A percentile compares a stretch with the other conserved stretches of the same genome.
Conservation (phyloP, 176 grass and related monocot genomes). For the Eragrostis curvula region DNA sequence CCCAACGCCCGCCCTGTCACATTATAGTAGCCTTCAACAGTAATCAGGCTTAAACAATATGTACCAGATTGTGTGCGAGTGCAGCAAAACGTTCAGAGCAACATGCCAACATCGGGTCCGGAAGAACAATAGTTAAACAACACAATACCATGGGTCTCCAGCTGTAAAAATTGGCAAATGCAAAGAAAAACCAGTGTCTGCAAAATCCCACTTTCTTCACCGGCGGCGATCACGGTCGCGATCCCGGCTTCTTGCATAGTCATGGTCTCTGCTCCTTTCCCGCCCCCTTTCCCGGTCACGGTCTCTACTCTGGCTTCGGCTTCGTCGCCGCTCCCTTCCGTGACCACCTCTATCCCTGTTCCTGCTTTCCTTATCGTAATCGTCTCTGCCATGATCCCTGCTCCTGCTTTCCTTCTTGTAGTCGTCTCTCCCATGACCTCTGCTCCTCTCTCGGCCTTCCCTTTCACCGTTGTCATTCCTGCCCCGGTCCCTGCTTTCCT, state of each 20-base stretch:
- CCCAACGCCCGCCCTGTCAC: neutral
- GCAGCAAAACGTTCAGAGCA: neutral
- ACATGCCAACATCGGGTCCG: neutral
- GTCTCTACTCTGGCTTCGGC: constrained; percentile 60
- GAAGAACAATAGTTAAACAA: neutral
- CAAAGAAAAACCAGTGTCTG: neutral
- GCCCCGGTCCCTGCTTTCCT: constrained; percentile 54
- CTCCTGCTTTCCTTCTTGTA: constrained; percentile 20
- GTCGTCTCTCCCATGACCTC: constrained; percentile 40
- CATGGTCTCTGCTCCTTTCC: constrained; percentile 54
- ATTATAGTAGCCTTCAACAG: neutral
- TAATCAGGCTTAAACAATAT: neutral
- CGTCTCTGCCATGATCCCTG: constrained; percentile 49
- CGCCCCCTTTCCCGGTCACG: constrained; percentile 66
- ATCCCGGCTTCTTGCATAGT: constrained; percentile 51
- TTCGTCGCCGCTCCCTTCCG: constrained; percentile 53
- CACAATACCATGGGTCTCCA: neutral
- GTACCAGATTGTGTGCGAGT: neutral
- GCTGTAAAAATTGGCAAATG: constrained; percentile 17
- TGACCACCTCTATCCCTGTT: constrained; percentile 59
- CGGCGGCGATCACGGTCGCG: constrained; percentile 48
- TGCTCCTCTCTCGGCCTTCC: constrained; percentile 42
- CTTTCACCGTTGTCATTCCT: neutral
- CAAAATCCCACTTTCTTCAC: constrained; percentile 17
- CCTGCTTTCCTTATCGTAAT: constrained; percentile 52